Evolutionary conservation across 2,329 filamentous ascomycete genomes (phyloP).

Genomic region (Coleophoma cylindrospora): DNA sequence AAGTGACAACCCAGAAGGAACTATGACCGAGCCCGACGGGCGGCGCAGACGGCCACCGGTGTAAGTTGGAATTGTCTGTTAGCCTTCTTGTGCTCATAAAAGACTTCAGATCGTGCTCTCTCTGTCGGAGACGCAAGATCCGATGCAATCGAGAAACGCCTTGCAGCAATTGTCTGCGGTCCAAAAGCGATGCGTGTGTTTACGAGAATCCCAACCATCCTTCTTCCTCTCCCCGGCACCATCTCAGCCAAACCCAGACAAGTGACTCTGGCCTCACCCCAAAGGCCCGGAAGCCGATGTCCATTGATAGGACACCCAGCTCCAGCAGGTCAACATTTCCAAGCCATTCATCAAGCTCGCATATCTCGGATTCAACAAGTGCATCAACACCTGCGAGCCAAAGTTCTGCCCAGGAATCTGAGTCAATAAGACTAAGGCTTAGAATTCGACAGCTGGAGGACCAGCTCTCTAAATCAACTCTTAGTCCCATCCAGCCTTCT

Average conservation of each 20-base stretch:
- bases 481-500: constrained; percentile 7
- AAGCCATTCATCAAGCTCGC: constrained; percentile 1
- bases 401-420: constrained; percentile 25
- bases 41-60: constrained; percentile 37
- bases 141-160: constrained; percentile 54
- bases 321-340: not conserved
- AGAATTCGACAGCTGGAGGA: constrained; percentile 39
- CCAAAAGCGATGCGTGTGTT: constrained; percentile 47
- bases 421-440: constrained; percentile 30
- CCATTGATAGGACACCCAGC: not conserved
- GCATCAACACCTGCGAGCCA: constrained; percentile 19
- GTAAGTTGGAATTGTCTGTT: constrained; percentile 27
- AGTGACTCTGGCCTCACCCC: not conserved
- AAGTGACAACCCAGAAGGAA: not conserved
- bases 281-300: not conserved
- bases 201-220: constrained; percentile 31
- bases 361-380: not conserved
- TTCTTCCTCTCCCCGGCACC: constrained; percentile 11
- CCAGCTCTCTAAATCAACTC: constrained; percentile 28
- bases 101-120: constrained; percentile 43
- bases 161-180: constrained; percentile 54
- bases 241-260: constrained; percentile 8
- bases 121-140: constrained; percentile 57
- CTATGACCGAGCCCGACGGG: constrained; percentile 24
- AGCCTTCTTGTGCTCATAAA: constrained; percentile 10